Percentiles rank a stretch among this genome's conserved stretches.
Conservation (phyloP, 805 yeast species). For the Candida verbasci region DNA sequence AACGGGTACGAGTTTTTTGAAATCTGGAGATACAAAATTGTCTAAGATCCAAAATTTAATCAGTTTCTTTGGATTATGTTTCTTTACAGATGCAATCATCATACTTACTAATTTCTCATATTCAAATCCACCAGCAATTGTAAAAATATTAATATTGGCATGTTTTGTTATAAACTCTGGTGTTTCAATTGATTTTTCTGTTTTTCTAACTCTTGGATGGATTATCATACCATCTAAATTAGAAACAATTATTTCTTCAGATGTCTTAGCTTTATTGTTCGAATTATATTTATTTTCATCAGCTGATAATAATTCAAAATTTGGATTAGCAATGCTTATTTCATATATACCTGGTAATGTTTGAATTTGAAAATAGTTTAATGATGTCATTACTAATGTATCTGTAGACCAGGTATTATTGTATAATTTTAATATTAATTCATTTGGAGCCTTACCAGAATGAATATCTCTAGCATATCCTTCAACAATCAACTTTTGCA, state of each 20-base stretch:
- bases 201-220: constrained; percentile 40
- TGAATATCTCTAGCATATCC: constrained; percentile 56
- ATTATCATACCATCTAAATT: constrained; percentile 44
- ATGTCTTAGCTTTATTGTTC: constrained; percentile 19
- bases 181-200: neutral
- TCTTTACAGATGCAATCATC: constrained; percentile 77
- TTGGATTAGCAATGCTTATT: constrained; percentile 37
- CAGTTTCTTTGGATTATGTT: constrained; percentile 50
- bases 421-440: constrained; percentile 43
- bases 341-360: constrained; percentile 70
- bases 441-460: constrained; percentile 41
- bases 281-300: constrained; percentile 36
- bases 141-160: constrained; percentile 73
- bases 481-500: constrained; percentile 60
- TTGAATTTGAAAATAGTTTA: constrained; percentile 80
- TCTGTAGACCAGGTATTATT: constrained; percentile 30
- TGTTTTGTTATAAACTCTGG: constrained; percentile 15
- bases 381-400: constrained; percentile 70
- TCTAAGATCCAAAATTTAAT: constrained; percentile 87
- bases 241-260: constrained; percentile 29
- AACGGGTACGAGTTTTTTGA: constrained; percentile 55
- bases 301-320: constrained; percentile 32
- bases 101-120: constrained; percentile 71
- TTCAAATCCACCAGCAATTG: constrained; percentile 77
- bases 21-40: constrained; percentile 69